Evolutionary conservation across 106 monocot genomes (phyloP).

Genomic region (Dendrobium nobile): DNA sequence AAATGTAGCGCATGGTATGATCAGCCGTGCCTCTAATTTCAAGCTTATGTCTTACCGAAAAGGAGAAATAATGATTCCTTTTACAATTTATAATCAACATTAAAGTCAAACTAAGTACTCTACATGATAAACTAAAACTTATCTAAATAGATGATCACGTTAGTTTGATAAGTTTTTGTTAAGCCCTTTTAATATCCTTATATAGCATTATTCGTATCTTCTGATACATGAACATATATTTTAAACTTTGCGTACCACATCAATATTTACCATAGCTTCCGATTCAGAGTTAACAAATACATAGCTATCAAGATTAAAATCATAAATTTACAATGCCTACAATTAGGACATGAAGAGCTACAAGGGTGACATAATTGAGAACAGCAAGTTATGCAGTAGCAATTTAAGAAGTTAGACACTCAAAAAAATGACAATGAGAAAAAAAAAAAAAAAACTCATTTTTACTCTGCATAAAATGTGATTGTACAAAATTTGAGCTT

Average conservation of each 20-base stretch:
- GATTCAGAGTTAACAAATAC: too few species aligned
- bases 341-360: not conserved
- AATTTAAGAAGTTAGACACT: not conserved
- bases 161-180: not conserved
- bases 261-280: not conserved
- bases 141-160: not conserved
- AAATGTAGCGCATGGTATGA: not conserved
- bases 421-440: too few species aligned
- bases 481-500: constrained; percentile 5
- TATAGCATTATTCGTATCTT: not conserved
- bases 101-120: not conserved
- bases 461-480: not conserved
- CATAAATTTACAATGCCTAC: not conserved
- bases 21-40: not conserved
- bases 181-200: too few species aligned
- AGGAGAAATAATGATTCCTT: not conserved
- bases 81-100: not conserved
- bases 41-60: not conserved
- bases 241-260: not conserved
- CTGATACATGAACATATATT: not conserved
- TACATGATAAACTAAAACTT: not conserved
- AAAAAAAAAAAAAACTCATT: too few species aligned
- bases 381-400: not conserved
- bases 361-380: not conserved
- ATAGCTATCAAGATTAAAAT: not conserved